phyloP scores from a whole-genome alignment of 2,329 filamentous ascomycete genomes.

The Metarhizium robertsii region DNA sequence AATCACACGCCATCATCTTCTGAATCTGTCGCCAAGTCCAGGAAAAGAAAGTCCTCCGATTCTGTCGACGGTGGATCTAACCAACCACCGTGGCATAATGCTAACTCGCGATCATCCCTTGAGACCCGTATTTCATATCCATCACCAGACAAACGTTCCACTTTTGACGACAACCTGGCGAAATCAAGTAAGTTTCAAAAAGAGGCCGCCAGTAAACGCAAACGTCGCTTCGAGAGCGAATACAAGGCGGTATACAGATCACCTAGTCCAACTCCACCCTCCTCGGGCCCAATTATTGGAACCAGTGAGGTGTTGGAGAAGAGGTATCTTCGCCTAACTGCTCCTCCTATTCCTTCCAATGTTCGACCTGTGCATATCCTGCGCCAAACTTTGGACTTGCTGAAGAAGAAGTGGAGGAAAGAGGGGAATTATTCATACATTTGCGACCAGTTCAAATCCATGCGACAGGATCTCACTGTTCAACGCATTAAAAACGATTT shows the following conservation, averaged over 20 bases:
- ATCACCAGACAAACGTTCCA: constrained; percentile 31
- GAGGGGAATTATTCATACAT: constrained; percentile 96
- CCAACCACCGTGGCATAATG: constrained; percentile 65
- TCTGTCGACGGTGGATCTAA: constrained; percentile 43
- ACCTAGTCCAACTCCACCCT: constrained; percentile 46
- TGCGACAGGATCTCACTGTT: constrained; percentile 95
- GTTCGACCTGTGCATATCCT: constrained; percentile 78
- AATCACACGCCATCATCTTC: constrained; percentile 13
- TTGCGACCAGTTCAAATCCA: constrained; percentile 97
- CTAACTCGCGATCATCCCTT: constrained; percentile 49
- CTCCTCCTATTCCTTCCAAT: constrained; percentile 76
- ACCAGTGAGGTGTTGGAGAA: constrained; percentile 82
- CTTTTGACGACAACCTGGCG: constrained; percentile 36
- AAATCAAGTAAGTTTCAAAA: constrained; percentile 81
- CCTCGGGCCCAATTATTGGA: constrained; percentile 69
- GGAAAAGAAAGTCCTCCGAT: constrained; percentile 78
- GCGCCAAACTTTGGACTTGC: constrained; percentile 72
- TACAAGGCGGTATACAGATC: constrained; percentile 48
- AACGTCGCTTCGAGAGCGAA: constrained; percentile 71
- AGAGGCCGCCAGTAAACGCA: constrained; percentile 76
- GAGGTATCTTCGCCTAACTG: constrained; percentile 86
- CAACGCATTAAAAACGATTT: constrained; percentile 96
- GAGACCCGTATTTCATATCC: constrained; percentile 68
- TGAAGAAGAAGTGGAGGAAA: constrained; percentile 91
- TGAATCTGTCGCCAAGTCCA: constrained; percentile 34